Evolutionary conservation across 2,329 filamentous ascomycete genomes (phyloP).

Genomic region (Bipolaris cookei): DNA sequence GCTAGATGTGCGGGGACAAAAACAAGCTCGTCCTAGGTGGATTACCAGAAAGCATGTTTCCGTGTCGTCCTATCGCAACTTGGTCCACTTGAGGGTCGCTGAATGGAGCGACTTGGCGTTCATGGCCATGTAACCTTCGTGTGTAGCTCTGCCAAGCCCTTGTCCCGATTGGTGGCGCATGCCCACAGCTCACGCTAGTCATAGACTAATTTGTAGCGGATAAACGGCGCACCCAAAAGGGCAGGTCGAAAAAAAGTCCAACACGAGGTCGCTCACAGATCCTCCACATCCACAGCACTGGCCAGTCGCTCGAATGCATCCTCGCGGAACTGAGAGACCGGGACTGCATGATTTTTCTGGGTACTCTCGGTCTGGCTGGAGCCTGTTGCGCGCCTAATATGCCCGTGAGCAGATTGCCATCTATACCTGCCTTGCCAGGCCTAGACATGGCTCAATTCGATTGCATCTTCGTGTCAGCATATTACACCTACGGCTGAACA

Average conservation of each 20-base stretch:
- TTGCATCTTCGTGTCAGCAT: constrained; percentile 3
- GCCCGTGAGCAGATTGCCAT: constrained; percentile 3
- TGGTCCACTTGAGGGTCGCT: constrained; percentile 19
- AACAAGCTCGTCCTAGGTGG: constrained; percentile 35
- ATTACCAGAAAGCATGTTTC: constrained; percentile 33
- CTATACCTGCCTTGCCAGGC: constrained; percentile 17
- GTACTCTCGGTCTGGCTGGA: constrained; percentile 7
- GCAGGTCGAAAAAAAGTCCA: constrained; percentile 20
- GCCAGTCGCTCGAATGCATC: not conserved
- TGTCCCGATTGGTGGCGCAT: constrained; percentile 22
- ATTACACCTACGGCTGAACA: not conserved
- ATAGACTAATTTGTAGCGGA: constrained; percentile 8
- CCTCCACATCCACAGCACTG: constrained; percentile 4
- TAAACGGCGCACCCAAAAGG: constrained; percentile 21
- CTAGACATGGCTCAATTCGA: constrained; percentile 5
- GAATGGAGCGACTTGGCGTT: constrained; percentile 27
- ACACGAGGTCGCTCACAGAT: constrained; percentile 1
- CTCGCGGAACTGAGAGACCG: not conserved
- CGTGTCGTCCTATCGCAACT: constrained; percentile 25
- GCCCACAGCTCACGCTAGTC: constrained; percentile 8
- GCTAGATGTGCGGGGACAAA: constrained; percentile 23
- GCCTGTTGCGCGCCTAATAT: constrained; percentile 2
- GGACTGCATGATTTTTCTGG: not conserved
- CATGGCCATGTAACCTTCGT: constrained; percentile 10
- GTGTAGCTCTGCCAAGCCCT: constrained; percentile 9